Percentiles rank a stretch among this genome's conserved stretches.
These are phyloP conservation scores for Pelargonium nanum DNA, from an alignment of 345 rosid species.

Conservation along the genomic window DNA sequence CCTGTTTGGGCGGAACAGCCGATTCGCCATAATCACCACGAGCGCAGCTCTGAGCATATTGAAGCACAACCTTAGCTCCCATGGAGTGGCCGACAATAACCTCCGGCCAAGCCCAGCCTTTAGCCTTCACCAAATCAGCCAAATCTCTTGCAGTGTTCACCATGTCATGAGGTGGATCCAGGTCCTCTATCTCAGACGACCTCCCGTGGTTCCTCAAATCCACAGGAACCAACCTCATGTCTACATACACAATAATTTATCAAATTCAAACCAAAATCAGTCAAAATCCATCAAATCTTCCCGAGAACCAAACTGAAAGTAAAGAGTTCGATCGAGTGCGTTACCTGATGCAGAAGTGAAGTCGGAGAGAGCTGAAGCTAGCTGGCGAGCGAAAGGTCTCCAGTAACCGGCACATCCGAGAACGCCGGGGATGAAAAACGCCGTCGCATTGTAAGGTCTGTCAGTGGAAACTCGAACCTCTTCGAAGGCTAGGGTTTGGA, in stretches of 20 bases:
- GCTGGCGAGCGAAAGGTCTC: conserved; percentile 75
- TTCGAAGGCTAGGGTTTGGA: conserved; percentile 70
- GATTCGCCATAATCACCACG: conserved; percentile 57
- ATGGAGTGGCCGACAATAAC: conserved; percentile 86
- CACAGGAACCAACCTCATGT: conserved; percentile 62
- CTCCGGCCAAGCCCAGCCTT: conserved; percentile 78
- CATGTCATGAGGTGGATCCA: conserved; percentile 65
- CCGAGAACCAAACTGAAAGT: neutral
- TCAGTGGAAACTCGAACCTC: conserved; percentile 43
- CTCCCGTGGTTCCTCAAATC: conserved; percentile 84
- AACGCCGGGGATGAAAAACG: conserved; percentile 81
- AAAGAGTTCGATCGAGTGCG: neutral
- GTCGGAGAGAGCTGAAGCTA: conserved; percentile 36
- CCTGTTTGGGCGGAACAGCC: conserved; percentile 57
- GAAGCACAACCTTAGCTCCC: conserved; percentile 85
- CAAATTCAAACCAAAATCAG: neutral
- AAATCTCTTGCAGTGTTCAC: conserved; percentile 74
- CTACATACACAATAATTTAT: conserved; percentile 20
- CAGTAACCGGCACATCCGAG: conserved; percentile 87
- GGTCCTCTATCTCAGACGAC: conserved; percentile 49
- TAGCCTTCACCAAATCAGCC: conserved; percentile 56
- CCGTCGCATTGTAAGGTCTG: conserved; percentile 37
- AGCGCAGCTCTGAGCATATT: conserved; percentile 64
- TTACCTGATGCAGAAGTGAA: neutral
- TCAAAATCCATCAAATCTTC: neutral